Conservation (phyloP, 768 basidiomycete species). For the Porphyrellus cyaneotinctus region DNA sequence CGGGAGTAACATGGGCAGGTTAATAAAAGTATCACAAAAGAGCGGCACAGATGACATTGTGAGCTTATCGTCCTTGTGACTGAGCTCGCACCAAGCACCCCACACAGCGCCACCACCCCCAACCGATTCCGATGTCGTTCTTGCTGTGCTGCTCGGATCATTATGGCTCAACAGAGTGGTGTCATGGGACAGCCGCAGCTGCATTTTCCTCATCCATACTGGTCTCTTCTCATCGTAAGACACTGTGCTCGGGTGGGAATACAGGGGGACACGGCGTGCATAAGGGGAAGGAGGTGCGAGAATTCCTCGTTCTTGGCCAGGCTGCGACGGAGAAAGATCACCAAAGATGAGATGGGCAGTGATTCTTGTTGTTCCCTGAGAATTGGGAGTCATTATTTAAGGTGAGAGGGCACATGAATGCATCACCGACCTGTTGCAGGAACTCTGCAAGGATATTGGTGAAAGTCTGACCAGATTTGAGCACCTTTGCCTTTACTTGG, state of each 20-base stretch:
- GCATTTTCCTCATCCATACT: constrained; percentile 35
- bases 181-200: constrained; percentile 40
- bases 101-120: constrained; percentile 55
- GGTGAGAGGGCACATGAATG: neutral
- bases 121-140: constrained; percentile 38
- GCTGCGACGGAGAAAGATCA: constrained; percentile 34
- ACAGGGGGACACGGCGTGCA: constrained; percentile 55
- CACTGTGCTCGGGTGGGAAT: constrained; percentile 47
- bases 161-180: constrained; percentile 39
- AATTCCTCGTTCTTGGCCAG: constrained; percentile 16
- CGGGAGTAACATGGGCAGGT: constrained; percentile 47
- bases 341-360: constrained; percentile 57
- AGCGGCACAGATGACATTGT: constrained; percentile 49
- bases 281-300: constrained; percentile 52
- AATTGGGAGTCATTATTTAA: neutral
- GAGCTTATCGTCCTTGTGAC: constrained; percentile 45
- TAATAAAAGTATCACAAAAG: constrained; percentile 51
- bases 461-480: constrained; percentile 51
- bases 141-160: constrained; percentile 31
- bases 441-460: constrained; percentile 58
- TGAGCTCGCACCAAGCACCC: constrained; percentile 50
- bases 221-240: constrained; percentile 19
- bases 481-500: constrained; percentile 42
- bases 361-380: constrained; percentile 41
- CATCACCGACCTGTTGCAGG: constrained; percentile 46